These are phyloP conservation scores for Nakazawaea laoshanensis DNA, from an alignment of 805 yeast species.

Conservation along the genomic window DNA sequence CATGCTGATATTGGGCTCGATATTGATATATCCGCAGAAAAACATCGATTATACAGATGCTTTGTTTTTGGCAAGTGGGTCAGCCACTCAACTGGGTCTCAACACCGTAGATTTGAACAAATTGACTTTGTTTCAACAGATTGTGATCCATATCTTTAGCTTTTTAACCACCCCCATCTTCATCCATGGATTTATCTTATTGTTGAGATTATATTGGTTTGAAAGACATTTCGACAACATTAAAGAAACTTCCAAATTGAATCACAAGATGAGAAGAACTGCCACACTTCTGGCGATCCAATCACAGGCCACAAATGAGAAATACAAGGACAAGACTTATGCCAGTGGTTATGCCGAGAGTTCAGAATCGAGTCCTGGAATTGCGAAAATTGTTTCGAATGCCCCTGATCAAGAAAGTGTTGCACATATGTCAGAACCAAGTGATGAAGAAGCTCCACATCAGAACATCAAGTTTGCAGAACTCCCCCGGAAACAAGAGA, in stretches of 20 bases:
- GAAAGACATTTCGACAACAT: constrained; percentile 82
- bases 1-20: constrained; percentile 58
- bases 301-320: constrained; percentile 2
- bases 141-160: constrained; percentile 54
- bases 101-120: constrained; percentile 68
- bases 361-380: neutral
- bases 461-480: constrained; percentile 43
- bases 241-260: constrained; percentile 64
- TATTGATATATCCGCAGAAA: constrained; percentile 68
- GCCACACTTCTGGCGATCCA: constrained; percentile 54
- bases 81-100: constrained; percentile 87
- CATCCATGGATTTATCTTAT: constrained; percentile 71
- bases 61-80: constrained; percentile 66
- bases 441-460: constrained; percentile 19
- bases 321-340: neutral
- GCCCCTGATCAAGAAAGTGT: constrained; percentile 11
- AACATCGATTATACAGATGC: constrained; percentile 69
- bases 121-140: constrained; percentile 70
- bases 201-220: constrained; percentile 81
- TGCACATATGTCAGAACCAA: constrained; percentile 33
- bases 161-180: constrained; percentile 78
- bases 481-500: constrained; percentile 41
- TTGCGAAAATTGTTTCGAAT: constrained; percentile 2
- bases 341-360: neutral
- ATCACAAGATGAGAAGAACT: constrained; percentile 76